A percentile compares a stretch with the other conserved stretches of the same genome.
phyloP scores from a whole-genome alignment of 2,329 filamentous ascomycete species.

The Nemania diffusa region DNA sequence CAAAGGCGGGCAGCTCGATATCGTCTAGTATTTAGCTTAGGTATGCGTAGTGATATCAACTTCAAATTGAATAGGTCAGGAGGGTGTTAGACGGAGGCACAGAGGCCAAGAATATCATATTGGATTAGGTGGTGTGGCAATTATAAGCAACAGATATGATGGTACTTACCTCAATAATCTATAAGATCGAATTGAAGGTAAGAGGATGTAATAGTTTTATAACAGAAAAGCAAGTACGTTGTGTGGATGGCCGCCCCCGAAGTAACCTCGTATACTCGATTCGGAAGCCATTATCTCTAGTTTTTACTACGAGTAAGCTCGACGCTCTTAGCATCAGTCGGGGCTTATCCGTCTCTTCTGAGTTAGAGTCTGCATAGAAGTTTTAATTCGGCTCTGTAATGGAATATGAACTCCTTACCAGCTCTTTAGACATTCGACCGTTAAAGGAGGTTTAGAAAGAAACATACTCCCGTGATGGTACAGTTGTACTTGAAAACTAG shows the following conservation, averaged over 20 bases:
- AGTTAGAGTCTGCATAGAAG: too few relatives aligned
- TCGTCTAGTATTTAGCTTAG: constrained; percentile 21
- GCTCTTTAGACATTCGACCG: too few relatives aligned
- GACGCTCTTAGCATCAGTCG: too few relatives aligned
- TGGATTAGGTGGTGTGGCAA: not conserved
- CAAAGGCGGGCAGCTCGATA: not conserved
- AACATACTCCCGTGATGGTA: not conserved
- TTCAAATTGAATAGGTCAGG: constrained; percentile 22
- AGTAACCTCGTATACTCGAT: too few relatives aligned
- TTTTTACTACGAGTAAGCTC: too few relatives aligned
- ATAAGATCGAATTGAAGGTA: not conserved
- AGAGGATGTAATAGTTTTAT: too few relatives aligned
- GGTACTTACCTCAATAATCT: not conserved
- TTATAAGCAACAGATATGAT: not conserved
- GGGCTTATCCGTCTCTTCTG: too few relatives aligned
- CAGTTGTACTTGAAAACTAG: not conserved
- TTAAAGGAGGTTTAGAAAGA: too few relatives aligned
- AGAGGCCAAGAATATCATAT: not conserved
- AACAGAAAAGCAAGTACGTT: not conserved
- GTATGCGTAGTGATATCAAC: constrained; percentile 34
- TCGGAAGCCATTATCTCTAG: too few relatives aligned
- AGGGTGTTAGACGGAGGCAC: not conserved
- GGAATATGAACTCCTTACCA: too few relatives aligned
- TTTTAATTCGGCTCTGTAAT: too few relatives aligned
- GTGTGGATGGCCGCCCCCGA: not conserved